These are phyloP conservation scores for Rhizopogon vesiculosus DNA, from an alignment of 768 basidiomycete genomes.

Conservation along the genomic window DNA sequence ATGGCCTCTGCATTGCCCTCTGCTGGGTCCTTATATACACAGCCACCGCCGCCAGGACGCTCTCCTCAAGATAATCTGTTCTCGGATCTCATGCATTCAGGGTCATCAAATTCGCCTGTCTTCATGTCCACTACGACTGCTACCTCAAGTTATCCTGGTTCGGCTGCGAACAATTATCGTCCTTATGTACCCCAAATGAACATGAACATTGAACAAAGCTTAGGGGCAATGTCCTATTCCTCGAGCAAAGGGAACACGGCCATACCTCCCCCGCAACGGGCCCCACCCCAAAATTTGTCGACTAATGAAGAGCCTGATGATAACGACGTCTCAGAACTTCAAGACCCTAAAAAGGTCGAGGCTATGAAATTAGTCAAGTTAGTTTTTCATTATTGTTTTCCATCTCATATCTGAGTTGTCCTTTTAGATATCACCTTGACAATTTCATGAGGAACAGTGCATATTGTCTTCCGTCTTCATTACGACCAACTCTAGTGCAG, in stretches of 20 bases:
- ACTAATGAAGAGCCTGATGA: constrained; percentile 45
- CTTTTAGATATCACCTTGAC: constrained; percentile 78
- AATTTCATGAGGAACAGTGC: constrained; percentile 82
- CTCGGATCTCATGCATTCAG: constrained; percentile 53
- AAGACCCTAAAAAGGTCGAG: constrained; percentile 69
- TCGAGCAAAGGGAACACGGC: constrained; percentile 23
- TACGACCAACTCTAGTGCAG: constrained; percentile 87
- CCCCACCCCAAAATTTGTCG: constrained; percentile 13
- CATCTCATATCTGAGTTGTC: background rate
- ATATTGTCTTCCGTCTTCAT: constrained; percentile 84
- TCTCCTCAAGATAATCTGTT: constrained; percentile 51
- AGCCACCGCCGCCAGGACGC: constrained; percentile 32
- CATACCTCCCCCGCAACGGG: constrained; percentile 19
- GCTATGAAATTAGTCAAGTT: constrained; percentile 82
- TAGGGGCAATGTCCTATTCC: constrained; percentile 48
- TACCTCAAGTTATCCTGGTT: constrained; percentile 36
- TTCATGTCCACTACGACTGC: constrained; percentile 48
- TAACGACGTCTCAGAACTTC: constrained; percentile 40
- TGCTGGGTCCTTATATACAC: constrained; percentile 40
- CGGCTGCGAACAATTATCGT: constrained; percentile 27
- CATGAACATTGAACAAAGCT: constrained; percentile 50
- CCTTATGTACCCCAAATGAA: constrained; percentile 55
- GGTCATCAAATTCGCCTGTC: constrained; percentile 52
- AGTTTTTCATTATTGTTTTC: constrained; percentile 15
- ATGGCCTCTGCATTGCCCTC: constrained; percentile 38